Base-by-base conservation (phyloP, 1,139 yeast genomes). In the Sugiyamaella sp. region DNA sequence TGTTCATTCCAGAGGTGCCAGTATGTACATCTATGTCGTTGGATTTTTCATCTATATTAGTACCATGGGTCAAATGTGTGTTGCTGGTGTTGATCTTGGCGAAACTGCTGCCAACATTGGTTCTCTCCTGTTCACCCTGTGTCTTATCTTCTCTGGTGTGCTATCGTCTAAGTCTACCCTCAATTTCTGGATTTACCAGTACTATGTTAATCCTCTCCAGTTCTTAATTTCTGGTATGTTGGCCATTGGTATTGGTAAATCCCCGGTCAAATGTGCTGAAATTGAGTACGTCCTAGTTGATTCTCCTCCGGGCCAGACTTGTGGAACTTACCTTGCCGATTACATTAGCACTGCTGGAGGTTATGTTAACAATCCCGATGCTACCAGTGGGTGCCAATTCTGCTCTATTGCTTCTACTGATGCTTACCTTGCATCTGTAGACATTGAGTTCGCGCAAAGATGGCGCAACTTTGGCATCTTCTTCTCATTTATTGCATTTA, bases 101-200 rank as follows among this genome's bases (percentile, higher is more conserved):
- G 87, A 84, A 49, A 82, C 86, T 56, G 95, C 93, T 49, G 91
- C 89, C 57, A 85, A 86, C 65, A 63, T 85, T 56, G 82, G 85
- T 2, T 75, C 80, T 29, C 68, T 86, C 69, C 66, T 85, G 64
- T 86, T 85, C 71, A 80, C 90, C 17, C 71, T 86, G 78, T 77
- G 85, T 58, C 74, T 87, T 69, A 79, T 82, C 54, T 88, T 89
- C 81, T 85, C 93, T 74, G 96, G 96, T 80, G 95, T 86, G 43
- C 73, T 89, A 70, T 86, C 81, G 12, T 77, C 84, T 33, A 81
- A 85, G 27, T 66, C 72, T n/a, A 74, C 72, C 14, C 71, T 86
- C 72, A 82, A 84, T 1, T 85, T 86, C 72, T 86, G 77, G 77
- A 74, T 64, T 56, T 89, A 86, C 74, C 84, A 86, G 88, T 81